phyloP scores from a whole-genome alignment of 768 basidiomycete genomes.

The Mycena floridula region DNA sequence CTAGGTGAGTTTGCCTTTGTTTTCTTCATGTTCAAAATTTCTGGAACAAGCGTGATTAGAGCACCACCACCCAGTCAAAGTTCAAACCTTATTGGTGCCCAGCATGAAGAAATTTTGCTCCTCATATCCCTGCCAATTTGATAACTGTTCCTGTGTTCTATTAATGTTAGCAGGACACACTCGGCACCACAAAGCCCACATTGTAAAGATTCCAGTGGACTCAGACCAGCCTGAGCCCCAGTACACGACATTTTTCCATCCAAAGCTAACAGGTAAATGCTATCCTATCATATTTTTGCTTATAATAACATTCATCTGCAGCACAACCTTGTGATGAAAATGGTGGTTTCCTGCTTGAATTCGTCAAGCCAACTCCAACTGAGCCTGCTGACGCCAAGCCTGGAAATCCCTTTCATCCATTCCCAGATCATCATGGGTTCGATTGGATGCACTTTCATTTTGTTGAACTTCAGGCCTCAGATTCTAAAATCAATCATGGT shows the following conservation, averaged over 20 bases:
- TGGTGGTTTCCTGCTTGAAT: conserved; percentile 1
- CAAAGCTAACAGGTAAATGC: background rate
- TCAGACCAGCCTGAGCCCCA: too few species aligned
- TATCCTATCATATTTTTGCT: background rate
- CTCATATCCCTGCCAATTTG: too few species aligned
- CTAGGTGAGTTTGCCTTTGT: too few species aligned
- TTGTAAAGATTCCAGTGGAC: too few species aligned
- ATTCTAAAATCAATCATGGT: conserved; percentile 6
- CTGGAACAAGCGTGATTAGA: too few species aligned
- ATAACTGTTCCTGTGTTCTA: too few species aligned
- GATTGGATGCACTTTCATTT: conserved; percentile 12
- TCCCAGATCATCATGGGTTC: conserved; percentile 7
- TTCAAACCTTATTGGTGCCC: too few species aligned
- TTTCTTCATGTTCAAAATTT: too few species aligned
- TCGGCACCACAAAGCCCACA: too few species aligned
- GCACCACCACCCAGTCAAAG: too few species aligned
- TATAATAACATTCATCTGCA: background rate
- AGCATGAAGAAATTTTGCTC: too few species aligned
- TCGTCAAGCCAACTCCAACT: background rate
- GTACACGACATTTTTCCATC: background rate
- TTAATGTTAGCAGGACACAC: too few species aligned
- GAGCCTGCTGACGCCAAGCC: background rate
- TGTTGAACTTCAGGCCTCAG: conserved; percentile 10
- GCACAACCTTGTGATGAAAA: conserved; percentile 7
- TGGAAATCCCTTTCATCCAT: conserved; percentile 8